phyloP scores from a whole-genome alignment of 441 rosid genomes.

The Pelargonium fulgidum region DNA sequence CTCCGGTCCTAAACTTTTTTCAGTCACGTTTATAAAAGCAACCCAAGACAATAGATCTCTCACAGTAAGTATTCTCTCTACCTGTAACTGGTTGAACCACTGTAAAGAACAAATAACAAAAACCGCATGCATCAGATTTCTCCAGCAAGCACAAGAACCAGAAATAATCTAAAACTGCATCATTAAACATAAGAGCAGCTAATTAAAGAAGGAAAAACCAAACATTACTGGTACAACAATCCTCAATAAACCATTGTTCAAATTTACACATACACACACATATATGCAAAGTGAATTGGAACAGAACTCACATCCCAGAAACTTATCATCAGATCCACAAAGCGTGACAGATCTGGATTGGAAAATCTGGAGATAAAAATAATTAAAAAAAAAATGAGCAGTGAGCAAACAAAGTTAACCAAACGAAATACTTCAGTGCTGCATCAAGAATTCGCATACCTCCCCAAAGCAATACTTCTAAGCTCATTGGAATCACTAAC shows the following conservation, averaged over 20 bases:
- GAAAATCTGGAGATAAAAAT: conserved; percentile 39
- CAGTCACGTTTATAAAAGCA: conserved; percentile 53
- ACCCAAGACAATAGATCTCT: conserved; percentile 97
- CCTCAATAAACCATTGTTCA: neutral
- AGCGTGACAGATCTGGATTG: conserved; percentile 33
- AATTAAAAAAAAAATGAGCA: conserved; percentile 16
- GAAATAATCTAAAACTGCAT: conserved; percentile 1
- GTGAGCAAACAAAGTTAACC: neutral
- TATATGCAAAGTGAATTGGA: neutral
- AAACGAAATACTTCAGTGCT: conserved; percentile 7
- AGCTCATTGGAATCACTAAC: conserved; percentile 64
- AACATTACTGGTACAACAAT: neutral
- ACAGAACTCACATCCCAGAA: conserved; percentile 65
- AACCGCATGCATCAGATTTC: conserved; percentile 18
- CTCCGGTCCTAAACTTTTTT: conserved; percentile 50
- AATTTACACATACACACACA: neutral
- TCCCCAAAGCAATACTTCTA: conserved; percentile 56
- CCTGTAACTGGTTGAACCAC: conserved; percentile 79
- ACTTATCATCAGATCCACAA: conserved; percentile 60
- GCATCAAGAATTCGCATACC: conserved; percentile 37
- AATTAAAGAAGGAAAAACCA: conserved; percentile 1
- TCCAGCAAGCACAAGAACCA: conserved; percentile 5
- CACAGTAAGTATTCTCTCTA: conserved; percentile 76
- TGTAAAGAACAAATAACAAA: conserved; percentile 30
- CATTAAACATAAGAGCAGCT: neutral